These are phyloP conservation scores for Metahyphopichia silvanorum DNA, from an alignment of 805 yeast species.

Conservation along the genomic window DNA sequence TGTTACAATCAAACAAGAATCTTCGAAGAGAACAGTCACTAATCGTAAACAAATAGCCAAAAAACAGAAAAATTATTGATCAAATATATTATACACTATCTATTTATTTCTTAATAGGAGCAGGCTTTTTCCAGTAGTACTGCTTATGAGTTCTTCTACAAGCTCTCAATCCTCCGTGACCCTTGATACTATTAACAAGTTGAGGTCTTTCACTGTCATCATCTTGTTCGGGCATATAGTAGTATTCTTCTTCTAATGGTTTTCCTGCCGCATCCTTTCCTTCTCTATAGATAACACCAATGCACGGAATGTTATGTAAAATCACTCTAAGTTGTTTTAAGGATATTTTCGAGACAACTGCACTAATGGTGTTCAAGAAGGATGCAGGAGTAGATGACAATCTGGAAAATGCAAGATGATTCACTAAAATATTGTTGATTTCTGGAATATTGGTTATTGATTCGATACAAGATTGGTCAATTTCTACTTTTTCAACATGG, in stretches of 20 bases:
- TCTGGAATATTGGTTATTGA: constrained; percentile 39
- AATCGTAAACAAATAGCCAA: background rate
- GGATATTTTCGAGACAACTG: constrained; percentile 45
- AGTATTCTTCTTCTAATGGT: constrained; percentile 89
- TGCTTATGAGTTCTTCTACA: constrained; percentile 95
- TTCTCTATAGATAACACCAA: constrained; percentile 84
- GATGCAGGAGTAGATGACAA: constrained; percentile 85
- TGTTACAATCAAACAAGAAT: no score
- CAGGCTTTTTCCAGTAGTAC: constrained; percentile 69
- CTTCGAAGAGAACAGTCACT: background rate
- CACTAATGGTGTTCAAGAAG: constrained; percentile 59
- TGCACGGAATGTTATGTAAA: constrained; percentile 48
- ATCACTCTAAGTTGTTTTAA: constrained; percentile 42
- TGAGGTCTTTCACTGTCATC: constrained; percentile 62
- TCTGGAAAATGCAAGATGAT: constrained; percentile 88
- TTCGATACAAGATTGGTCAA: constrained; percentile 18
- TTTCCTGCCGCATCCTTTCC: constrained; percentile 98
- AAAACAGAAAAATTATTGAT: background rate
- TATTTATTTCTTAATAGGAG: constrained; percentile 37
- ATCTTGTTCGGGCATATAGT: constrained; percentile 84
- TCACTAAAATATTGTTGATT: constrained; percentile 64
- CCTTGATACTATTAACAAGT: constrained; percentile 74
- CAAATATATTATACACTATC: constrained; percentile 2
- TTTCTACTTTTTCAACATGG: constrained; percentile 19
- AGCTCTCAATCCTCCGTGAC: constrained; percentile 74